Conservation (phyloP, 2,329 filamentous ascomycete species). For the Fulvia fulva region DNA sequence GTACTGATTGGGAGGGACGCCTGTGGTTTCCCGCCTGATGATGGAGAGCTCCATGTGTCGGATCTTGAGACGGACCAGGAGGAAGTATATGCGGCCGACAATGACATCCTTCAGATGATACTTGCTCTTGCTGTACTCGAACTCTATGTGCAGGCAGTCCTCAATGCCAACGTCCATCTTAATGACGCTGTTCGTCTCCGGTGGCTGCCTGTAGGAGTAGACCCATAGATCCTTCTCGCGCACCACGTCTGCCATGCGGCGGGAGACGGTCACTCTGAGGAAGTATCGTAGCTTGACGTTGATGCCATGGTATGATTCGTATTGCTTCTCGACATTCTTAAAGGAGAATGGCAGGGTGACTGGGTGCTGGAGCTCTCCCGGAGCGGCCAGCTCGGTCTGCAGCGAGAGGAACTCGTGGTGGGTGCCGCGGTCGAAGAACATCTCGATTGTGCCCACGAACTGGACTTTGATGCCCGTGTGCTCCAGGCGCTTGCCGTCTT, state of each 20-base stretch:
- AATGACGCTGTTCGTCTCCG: conserved; percentile 96
- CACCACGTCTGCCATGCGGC: conserved; percentile 96
- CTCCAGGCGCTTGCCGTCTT: conserved; percentile 96
- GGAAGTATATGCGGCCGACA: conserved; percentile 95
- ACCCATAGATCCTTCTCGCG: conserved; percentile 99
- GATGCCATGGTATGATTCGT: conserved; percentile 99
- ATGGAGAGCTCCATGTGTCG: conserved; percentile 99
- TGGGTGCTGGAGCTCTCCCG: conserved; percentile 95
- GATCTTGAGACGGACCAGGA: conserved; percentile 95
- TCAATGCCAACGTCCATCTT: conserved; percentile 99
- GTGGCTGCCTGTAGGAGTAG: conserved; percentile 95
- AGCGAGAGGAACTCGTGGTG: conserved; percentile 98
- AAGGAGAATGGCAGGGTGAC: conserved; percentile 99
- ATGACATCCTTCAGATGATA: conserved; percentile 99
- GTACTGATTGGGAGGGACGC: conserved; percentile 95
- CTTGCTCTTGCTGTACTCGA: conserved; percentile 98
- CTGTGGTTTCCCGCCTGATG: conserved; percentile 93
- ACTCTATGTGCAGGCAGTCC: conserved; percentile 98
- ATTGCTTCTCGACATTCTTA: conserved; percentile 99
- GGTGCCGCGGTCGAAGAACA: conserved; percentile 99
- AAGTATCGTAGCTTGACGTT: conserved; percentile 99
- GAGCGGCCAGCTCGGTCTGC: conserved; percentile 92
- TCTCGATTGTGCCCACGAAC: conserved; percentile 98
- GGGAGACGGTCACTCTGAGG: conserved; percentile 90
- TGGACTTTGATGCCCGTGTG: conserved; percentile 99